A percentile compares a stretch with the other conserved stretches of the same genome.
phyloP scores from a whole-genome alignment of 2,329 filamentous ascomycete genomes.

The Hysterium pulicare region DNA sequence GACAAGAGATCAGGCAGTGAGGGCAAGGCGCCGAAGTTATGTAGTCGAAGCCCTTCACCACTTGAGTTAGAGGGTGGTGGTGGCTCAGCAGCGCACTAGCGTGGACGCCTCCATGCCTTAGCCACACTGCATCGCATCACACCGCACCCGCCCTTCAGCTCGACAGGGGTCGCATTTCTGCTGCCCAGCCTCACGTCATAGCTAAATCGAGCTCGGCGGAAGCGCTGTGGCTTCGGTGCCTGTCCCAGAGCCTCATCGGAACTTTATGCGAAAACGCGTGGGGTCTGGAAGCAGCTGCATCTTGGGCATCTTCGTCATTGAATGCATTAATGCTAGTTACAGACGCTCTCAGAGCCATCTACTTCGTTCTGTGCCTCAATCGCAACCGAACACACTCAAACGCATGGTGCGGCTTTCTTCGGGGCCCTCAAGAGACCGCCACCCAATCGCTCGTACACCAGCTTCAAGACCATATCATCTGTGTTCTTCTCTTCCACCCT shows the following conservation, averaged over 20 bases:
- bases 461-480: background rate
- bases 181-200: background rate
- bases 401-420: background rate
- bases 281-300: background rate
- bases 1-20: too few species aligned
- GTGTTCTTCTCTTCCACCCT: background rate
- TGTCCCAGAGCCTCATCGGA: background rate
- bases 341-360: background rate
- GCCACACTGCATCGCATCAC: too few species aligned
- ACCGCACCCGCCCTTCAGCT: too few species aligned
- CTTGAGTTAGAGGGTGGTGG: conserved; percentile 1
- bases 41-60: too few species aligned
- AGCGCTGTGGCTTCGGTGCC: background rate
- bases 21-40: too few species aligned
- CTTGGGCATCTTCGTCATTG: background rate
- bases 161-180: background rate
- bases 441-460: background rate
- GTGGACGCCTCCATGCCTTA: conserved; percentile 1
- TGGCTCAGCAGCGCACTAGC: conserved; percentile 1
- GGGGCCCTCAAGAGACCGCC: background rate
- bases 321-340: background rate
- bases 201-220: background rate
- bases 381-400: background rate
- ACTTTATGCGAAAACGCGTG: background rate
- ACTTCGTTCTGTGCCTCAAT: background rate